A percentile compares a stretch with the other conserved stretches of the same genome.
phyloP scores from a whole-genome alignment of 2,329 filamentous ascomycete species.

The Arthrobotrys sinensis region DNA sequence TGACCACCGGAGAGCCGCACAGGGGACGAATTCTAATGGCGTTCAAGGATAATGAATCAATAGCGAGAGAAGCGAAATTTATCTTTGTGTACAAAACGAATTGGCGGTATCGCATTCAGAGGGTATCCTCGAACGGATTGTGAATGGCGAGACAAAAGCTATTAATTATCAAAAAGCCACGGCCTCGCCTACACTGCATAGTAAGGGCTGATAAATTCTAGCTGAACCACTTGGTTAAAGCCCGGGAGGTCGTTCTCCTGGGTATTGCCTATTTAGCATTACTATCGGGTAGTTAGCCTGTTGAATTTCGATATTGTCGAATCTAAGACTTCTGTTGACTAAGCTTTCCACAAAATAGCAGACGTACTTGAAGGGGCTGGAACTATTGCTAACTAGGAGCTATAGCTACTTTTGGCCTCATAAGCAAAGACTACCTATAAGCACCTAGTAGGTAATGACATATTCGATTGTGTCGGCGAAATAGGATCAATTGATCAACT shows the following conservation, averaged over 20 bases:
- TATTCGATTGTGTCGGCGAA: not conserved
- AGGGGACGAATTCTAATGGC: too few relatives aligned
- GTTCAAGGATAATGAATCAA: too few relatives aligned
- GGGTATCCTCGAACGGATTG: not conserved
- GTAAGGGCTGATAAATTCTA: not conserved
- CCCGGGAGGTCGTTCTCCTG: not conserved
- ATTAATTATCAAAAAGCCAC: slow-evolving; percentile 2
- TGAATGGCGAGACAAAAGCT: slow-evolving; percentile 3
- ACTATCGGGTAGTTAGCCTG: not conserved
- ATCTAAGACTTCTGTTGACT: slow-evolving; percentile 3
- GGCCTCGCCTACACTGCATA: not conserved
- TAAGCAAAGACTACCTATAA: too few relatives aligned
- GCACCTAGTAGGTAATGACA: slow-evolving; percentile 1
- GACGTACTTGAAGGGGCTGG: not conserved
- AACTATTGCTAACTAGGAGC: not conserved
- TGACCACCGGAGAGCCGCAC: too few relatives aligned
- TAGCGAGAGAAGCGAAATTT: too few relatives aligned
- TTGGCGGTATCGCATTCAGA: too few relatives aligned
- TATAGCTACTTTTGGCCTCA: not conserved
- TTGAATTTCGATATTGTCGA: not conserved
- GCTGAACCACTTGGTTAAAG: not conserved
- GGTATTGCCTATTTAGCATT: slow-evolving; percentile 5
- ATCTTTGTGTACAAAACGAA: too few relatives aligned
- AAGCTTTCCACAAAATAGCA: not conserved
- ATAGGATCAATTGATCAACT: not conserved